Conservation (phyloP, 106 monocot genomes). For the Dendrobium huoshanense region DNA sequence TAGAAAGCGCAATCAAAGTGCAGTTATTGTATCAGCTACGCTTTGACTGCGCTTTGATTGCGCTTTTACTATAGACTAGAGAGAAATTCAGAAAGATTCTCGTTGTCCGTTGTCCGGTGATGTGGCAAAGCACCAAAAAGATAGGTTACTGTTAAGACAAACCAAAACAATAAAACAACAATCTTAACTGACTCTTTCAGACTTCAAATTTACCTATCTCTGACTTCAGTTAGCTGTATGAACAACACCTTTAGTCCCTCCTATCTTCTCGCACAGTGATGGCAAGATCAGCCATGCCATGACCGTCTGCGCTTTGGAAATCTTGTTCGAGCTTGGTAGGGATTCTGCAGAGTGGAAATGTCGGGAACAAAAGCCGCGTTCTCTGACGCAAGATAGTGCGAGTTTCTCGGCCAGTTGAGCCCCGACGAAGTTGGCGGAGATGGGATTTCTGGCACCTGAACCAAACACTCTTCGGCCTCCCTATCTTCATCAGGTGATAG, state of each 20-base stretch:
- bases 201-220: background rate
- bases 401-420: slow-evolving; percentile 52
- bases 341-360: slow-evolving; percentile 21
- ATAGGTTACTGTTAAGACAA: background rate
- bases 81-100: too few species aligned
- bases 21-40: too few species aligned
- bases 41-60: too few species aligned
- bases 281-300: background rate
- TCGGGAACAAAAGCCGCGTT: slow-evolving; percentile 53
- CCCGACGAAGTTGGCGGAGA: slow-evolving; percentile 83
- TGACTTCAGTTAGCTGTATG: background rate
- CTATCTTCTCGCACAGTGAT: background rate
- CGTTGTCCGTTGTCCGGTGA: too few species aligned
- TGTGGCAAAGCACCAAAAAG: background rate
- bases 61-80: too few species aligned
- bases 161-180: slow-evolving; percentile 2
- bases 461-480: slow-evolving; percentile 34
- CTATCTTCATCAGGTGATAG: slow-evolving; percentile 36
- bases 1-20: too few species aligned
- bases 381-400: slow-evolving; percentile 21
- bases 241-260: background rate
- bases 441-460: slow-evolving; percentile 72
- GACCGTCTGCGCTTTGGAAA: slow-evolving; percentile 24
- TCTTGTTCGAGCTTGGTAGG: background rate
- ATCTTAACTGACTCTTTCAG: background rate